Evolutionary conservation across 306 rosid genomes (phyloP).

Genomic region (Prunus persica): Prunus_persica_NCBIv2 NC_034015.1:2014001-2014500

Average conservation of each 20-base stretch:
- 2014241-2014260: background rate
- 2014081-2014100: background rate
- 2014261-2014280: background rate
- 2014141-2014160: conserved; percentile 28
- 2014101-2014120: background rate
- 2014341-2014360: background rate
- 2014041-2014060: background rate
- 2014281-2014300: conserved; percentile 26
- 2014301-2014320: conserved; percentile 29
- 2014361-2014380: conserved; percentile 1
- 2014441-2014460: conserved; percentile 16
- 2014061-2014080: background rate
- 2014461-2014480: background rate
- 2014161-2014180: background rate
- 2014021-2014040: too few species aligned
- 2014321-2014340: background rate
- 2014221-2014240: background rate
- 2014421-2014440: conserved; percentile 37
- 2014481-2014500: background rate
- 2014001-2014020: background rate
- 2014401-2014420: conserved; percentile 6
- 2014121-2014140: conserved; percentile 4
- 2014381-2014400: background rate
- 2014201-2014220: background rate
- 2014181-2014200: background rate